These are phyloP conservation scores for Linnemannia exigua DNA, from an alignment of 192 early-diverging fungal species.

Conservation along the genomic window DNA sequence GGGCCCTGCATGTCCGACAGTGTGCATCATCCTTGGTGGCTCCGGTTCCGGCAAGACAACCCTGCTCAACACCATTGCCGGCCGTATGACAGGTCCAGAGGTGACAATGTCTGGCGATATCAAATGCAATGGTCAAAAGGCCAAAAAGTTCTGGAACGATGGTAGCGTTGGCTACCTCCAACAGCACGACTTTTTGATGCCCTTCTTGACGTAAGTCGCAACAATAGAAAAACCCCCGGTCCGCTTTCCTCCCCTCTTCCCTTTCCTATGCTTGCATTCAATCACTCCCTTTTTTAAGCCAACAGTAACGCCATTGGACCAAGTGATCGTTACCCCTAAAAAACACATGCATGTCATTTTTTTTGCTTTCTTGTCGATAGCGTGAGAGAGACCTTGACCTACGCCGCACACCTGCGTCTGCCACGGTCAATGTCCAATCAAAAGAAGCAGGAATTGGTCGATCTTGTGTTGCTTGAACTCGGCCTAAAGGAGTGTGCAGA, in stretches of 20 bases:
- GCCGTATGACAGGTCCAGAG: conserved; percentile 67
- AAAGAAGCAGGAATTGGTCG: conserved; percentile 63
- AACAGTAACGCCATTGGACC: neutral
- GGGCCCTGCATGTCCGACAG: conserved; percentile 41
- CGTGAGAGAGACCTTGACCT: conserved; percentile 83
- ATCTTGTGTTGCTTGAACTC: conserved; percentile 71
- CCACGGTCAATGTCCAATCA: conserved; percentile 57
- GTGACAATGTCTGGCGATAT: conserved; percentile 62
- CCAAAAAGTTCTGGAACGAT: conserved; percentile 55
- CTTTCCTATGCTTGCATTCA: neutral
- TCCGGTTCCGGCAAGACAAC: conserved; percentile 88
- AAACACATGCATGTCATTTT: neutral
- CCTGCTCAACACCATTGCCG: conserved; percentile 79
- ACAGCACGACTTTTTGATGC: conserved; percentile 56
- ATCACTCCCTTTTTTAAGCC: neutral
- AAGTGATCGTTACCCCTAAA: neutral
- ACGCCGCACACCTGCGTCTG: conserved; percentile 69
- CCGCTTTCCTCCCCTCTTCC: neutral
- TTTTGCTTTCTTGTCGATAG: conserved; percentile 58
- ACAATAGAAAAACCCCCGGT: neutral
- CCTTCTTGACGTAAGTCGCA: conserved; percentile 49
- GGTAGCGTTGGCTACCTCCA: conserved; percentile 58
- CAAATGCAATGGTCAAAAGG: conserved; percentile 60
- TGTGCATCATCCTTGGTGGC: conserved; percentile 87
- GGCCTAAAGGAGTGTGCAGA: conserved; percentile 76